Percentiles rank a stretch among this genome's conserved stretches.
These are phyloP conservation scores for Musa schizocarpa DNA, from an alignment of 176 grass and related monocot genomes.

Conservation along the genomic window DNA sequence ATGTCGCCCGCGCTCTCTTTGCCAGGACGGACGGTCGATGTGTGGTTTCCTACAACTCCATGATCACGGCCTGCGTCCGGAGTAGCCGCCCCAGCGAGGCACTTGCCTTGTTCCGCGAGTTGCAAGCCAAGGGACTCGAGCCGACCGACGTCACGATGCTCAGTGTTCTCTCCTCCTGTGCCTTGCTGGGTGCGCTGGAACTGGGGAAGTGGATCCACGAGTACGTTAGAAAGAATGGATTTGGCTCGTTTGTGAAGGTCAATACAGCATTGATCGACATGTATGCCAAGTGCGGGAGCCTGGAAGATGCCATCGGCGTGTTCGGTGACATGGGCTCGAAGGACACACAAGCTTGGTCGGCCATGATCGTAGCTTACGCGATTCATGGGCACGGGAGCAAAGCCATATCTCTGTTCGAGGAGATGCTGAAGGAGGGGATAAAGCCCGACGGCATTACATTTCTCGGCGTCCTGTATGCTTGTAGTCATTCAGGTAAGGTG, in stretches of 20 bases:
- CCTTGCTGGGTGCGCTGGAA: conserved; percentile 39
- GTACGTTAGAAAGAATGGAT: conserved; percentile 36
- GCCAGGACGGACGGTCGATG: background rate
- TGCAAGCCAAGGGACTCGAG: conserved; percentile 44
- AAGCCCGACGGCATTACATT: conserved; percentile 53
- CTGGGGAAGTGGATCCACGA: conserved; percentile 65
- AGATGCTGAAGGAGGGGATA: conserved; percentile 53
- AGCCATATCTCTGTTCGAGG: conserved; percentile 48
- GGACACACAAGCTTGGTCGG: conserved; percentile 62
- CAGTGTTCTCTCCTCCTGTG: conserved; percentile 44
- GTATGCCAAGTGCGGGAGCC: conserved; percentile 74
- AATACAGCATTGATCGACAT: conserved; percentile 61
- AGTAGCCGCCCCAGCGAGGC: conserved; percentile 54
- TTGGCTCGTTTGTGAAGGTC: conserved; percentile 49
- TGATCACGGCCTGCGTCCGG: conserved; percentile 46
- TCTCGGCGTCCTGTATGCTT: conserved; percentile 49
- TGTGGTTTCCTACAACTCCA: conserved; percentile 61
- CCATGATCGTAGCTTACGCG: conserved; percentile 54
- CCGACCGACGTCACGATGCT: conserved; percentile 43
- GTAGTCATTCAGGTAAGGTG: conserved; percentile 63
- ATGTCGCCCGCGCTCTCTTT: conserved; percentile 33
- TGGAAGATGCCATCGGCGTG: conserved; percentile 50
- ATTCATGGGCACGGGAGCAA: conserved; percentile 45
- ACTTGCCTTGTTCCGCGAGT: conserved; percentile 53
- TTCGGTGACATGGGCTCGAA: conserved; percentile 47